Evolutionary conservation across 305 asterid species (phyloP).

Genomic region (Fraxinus latifolia): DNA sequence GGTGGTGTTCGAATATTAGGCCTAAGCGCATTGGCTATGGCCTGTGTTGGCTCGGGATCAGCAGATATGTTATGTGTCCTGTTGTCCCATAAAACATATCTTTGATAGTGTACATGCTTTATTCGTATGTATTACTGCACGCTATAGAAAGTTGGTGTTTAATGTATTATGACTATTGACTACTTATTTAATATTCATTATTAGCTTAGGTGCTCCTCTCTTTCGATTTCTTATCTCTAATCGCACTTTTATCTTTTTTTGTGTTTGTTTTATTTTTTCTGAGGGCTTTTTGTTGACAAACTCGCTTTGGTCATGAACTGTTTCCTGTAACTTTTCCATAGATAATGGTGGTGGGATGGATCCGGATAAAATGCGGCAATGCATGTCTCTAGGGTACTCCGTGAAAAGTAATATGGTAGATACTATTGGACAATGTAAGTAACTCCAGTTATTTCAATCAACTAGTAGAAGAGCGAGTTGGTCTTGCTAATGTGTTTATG

Average conservation of each 20-base stretch:
- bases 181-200: not conserved
- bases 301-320: conserved; percentile 10
- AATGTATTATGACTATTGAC: not conserved
- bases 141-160: conserved; percentile 3
- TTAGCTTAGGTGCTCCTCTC: not conserved
- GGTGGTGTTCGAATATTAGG: not conserved
- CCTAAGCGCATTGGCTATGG: not conserved
- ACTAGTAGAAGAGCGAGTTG: not conserved
- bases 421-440: conserved; percentile 90
- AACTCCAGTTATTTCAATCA: not conserved
- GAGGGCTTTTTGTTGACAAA: not conserved
- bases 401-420: conserved; percentile 75
- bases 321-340: conserved; percentile 25
- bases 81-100: not conserved
- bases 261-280: not conserved
- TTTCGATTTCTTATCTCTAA: not conserved
- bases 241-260: not conserved
- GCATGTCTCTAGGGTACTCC: conserved; percentile 97
- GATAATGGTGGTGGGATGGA: conserved; percentile 98
- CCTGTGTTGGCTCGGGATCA: not conserved
- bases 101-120: not conserved
- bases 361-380: conserved; percentile 84
- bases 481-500: not conserved
- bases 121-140: not conserved
- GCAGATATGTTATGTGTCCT: not conserved